Percentiles rank a stretch among this genome's conserved stretches.
Evolutionary conservation across 2,329 filamentous ascomycete genomes (phyloP).

Genomic region (Cryphonectria parasitica): DNA sequence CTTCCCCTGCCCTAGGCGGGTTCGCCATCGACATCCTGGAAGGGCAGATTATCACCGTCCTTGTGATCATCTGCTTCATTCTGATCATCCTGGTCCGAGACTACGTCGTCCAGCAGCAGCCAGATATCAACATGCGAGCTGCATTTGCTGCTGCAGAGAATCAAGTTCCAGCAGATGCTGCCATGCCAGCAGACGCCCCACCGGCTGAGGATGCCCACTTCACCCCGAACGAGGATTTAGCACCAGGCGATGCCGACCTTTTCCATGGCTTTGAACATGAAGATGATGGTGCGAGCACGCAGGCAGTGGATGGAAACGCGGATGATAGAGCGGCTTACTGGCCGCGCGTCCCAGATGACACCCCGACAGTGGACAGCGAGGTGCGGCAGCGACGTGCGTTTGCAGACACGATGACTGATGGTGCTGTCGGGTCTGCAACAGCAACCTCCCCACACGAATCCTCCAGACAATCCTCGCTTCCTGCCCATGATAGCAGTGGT

Average conservation of each 20-base stretch:
- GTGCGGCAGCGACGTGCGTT: slow-evolving; percentile 7
- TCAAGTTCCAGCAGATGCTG: slow-evolving; percentile 20
- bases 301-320: slow-evolving; percentile 15
- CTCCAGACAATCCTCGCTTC: background rate
- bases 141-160: slow-evolving; percentile 53
- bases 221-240: slow-evolving; percentile 16
- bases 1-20: slow-evolving; percentile 44
- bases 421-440: background rate
- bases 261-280: slow-evolving; percentile 21
- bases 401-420: background rate
- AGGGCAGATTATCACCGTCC: slow-evolving; percentile 88
- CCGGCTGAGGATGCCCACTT: background rate
- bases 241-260: slow-evolving; percentile 15
- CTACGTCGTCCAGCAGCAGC: slow-evolving; percentile 98
- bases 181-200: slow-evolving; percentile 13
- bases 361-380: background rate
- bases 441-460: background rate
- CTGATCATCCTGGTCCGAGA: slow-evolving; percentile 95
- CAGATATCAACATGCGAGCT: slow-evolving; percentile 81
- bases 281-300: slow-evolving; percentile 16
- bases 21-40: slow-evolving; percentile 75
- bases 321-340: slow-evolving; percentile 9
- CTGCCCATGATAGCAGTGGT: background rate
- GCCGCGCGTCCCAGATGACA: background rate
- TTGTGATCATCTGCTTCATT: slow-evolving; percentile 93